phyloP scores from a whole-genome alignment of 805 yeast genomes.

The Crinitomyces ghanaensis region DNA sequence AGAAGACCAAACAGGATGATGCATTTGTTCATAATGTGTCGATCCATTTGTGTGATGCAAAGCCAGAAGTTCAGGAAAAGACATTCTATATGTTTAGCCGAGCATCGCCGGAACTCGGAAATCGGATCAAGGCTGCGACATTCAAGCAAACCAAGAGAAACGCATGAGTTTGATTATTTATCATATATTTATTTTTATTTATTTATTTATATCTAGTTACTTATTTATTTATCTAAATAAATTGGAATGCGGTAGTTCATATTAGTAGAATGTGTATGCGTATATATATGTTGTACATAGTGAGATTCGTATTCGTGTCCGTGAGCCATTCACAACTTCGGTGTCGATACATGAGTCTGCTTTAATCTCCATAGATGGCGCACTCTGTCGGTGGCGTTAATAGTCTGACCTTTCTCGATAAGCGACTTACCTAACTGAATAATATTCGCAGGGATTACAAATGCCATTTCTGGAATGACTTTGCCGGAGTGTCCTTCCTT shows the following conservation, averaged over 20 bases:
- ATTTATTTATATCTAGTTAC: too few relatives aligned
- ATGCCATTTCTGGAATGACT: conserved; percentile 27
- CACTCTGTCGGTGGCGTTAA: conserved; percentile 9
- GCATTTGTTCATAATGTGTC: conserved; percentile 76
- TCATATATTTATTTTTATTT: too few relatives aligned
- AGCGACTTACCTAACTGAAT: conserved; percentile 16
- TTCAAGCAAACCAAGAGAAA: too few relatives aligned
- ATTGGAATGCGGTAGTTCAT: too few relatives aligned
- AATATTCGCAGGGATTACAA: conserved; percentile 23
- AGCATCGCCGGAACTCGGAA: conserved; percentile 59
- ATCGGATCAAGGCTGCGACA: conserved; percentile 51
- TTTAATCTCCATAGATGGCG: conserved; percentile 12
- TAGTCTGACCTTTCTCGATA: conserved; percentile 5
- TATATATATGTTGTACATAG: too few relatives aligned
- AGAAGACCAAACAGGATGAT: conserved; percentile 70
- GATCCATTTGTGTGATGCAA: conserved; percentile 54
- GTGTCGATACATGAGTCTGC: conserved; percentile 13
- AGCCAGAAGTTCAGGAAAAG: conserved; percentile 62
- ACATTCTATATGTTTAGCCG: conserved; percentile 65
- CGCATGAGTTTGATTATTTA: too few relatives aligned
- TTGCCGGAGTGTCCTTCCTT: conserved; percentile 22
- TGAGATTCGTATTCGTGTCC: too few relatives aligned
- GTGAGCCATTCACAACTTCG: too few relatives aligned
- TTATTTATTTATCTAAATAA: too few relatives aligned
- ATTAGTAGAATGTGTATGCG: too few relatives aligned